Base-by-base conservation (phyloP, 192 early-diverging fungal genomes). In the Rhizoclosmatium globosum region DNA sequence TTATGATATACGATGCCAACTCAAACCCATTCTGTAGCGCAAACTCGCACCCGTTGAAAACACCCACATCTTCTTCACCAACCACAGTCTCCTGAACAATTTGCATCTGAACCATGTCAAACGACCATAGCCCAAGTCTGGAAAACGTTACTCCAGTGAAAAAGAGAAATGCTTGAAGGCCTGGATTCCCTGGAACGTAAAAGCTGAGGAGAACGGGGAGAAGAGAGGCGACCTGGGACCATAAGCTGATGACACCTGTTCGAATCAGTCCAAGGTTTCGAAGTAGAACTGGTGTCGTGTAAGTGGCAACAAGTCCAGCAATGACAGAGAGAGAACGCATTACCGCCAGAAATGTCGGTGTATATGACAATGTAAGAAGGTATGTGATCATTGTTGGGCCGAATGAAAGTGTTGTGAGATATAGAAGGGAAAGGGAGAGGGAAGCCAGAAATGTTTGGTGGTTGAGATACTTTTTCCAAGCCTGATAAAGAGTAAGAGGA, bases 71-170 rank as follows among this genome's bases (percentile, higher is more conserved):
- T 4, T 53, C 68, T 15, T 68, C 53, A 6, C 60, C 76, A 4
- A 85, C 81, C 19, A 79, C 82, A 44, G 7, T 21, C 50, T 85
- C 81, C 58, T 88, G 87, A 64, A 87, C 39, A 17, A 87, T 75
- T 76, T 87, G 86, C 74, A 58, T 83, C 71, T 87, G 80, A 0
- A 66, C 66, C 74, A 87, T 44, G 66, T 87, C 86, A 83, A 87
- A 87, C 1, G 66, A 47, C 86, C 86, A 87, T 70, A 87, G 74
- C 11, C 86, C 86, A 50, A 81, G 81, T 11, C 86, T 64, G 4
- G 82, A 84, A 41, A 77, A 38, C 17, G 62, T 71, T 6, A 78
- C 77, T 7, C 86, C 84, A 13, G 31, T 79, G 61, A 87, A 79
- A 44, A 87, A 64, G 79, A 87, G 45, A 13, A 59, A 47, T 31